phyloP scores from a whole-genome alignment of 1,139 yeast species.

The Saccharomyces hybrid region DNA sequence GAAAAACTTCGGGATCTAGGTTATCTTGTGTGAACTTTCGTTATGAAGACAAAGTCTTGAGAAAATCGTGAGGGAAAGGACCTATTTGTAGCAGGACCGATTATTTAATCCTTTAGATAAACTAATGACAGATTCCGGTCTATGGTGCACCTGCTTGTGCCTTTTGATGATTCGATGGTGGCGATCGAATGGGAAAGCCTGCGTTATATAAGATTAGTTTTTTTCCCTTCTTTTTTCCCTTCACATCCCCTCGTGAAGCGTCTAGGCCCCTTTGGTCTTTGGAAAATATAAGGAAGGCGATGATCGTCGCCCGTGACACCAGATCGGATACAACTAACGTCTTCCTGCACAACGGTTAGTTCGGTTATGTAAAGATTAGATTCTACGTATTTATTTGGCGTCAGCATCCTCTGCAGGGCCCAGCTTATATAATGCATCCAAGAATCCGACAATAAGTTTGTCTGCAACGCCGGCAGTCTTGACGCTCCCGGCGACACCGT shows the following conservation, averaged over 20 bases:
- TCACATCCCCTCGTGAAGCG: neutral
- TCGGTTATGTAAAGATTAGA: neutral
- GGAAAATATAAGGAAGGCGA: neutral
- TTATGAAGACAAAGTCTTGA: neutral
- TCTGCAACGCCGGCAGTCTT: constrained; percentile 82
- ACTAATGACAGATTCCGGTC: neutral
- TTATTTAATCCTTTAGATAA: neutral
- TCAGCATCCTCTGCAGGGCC: constrained; percentile 11
- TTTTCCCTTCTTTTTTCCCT: constrained; percentile 1
- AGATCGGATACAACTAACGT: neutral
- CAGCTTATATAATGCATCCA: constrained; percentile 55
- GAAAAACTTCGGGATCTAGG: neutral
- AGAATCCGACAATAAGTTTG: constrained; percentile 63
- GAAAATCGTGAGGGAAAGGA: neutral
- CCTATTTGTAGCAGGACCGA: neutral
- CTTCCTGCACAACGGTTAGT: neutral
- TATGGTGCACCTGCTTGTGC: neutral
- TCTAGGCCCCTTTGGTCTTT: constrained; percentile 1
- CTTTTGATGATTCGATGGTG: constrained; percentile 3
- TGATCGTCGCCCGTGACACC: constrained; percentile 1
- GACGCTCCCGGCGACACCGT: constrained; percentile 92
- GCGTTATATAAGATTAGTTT: constrained; percentile 1
- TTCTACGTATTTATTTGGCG: neutral
- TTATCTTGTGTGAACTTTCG: neutral
- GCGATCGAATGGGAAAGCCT: neutral